Evolutionary conservation across 257 asterid species (phyloP).

Genomic region (Solanum bulbocastanum): DNA sequence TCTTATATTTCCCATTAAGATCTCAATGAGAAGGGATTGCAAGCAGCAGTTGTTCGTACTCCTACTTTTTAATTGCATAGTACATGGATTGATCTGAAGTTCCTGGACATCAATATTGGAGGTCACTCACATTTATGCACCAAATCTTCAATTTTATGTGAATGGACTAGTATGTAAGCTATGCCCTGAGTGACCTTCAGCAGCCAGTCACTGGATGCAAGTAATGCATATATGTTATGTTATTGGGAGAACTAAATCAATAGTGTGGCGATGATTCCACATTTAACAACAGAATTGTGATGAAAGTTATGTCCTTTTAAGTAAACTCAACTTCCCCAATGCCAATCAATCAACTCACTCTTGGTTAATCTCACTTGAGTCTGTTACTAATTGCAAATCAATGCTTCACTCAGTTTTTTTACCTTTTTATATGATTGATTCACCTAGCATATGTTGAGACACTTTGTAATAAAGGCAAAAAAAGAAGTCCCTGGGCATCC

Average conservation of each 20-base stretch:
- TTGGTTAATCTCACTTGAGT: background rate
- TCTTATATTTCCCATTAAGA: background rate
- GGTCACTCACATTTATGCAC: background rate
- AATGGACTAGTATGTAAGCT: background rate
- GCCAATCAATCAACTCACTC: background rate
- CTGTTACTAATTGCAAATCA: background rate
- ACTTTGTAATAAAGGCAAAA: background rate
- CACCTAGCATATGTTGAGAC: background rate
- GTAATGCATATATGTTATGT: background rate
- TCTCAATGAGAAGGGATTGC: background rate
- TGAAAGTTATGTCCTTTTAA: background rate
- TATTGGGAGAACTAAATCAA: background rate
- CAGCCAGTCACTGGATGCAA: background rate
- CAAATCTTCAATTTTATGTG: background rate
- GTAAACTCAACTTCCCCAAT: background rate
- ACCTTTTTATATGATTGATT: background rate
- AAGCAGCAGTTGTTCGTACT: background rate
- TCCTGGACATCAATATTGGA: background rate
- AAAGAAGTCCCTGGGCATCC: background rate
- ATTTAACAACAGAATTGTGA: background rate
- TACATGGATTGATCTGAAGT: background rate
- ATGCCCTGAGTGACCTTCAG: background rate
- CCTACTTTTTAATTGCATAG: background rate
- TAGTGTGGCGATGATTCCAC: background rate
- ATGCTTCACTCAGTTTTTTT: no score